These are phyloP conservation scores for Dictyostelium discoideum DNA, from an alignment of 78 protist genomes.

Conservation along the genomic window dicty_2.7 NC_007090.3:1648001-1648500, in stretches of 20 bases:
- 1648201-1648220: slow-evolving; percentile 87
- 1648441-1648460: slow-evolving; percentile 75
- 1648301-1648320: slow-evolving; percentile 91
- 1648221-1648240: slow-evolving; percentile 95
- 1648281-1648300: slow-evolving; percentile 91
- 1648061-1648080: slow-evolving; percentile 97
- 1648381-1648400: slow-evolving; percentile 95
- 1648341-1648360: not conserved
- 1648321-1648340: slow-evolving; percentile 63
- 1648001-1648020: slow-evolving; percentile 93
- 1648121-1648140: slow-evolving; percentile 95
- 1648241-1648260: slow-evolving; percentile 96
- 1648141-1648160: slow-evolving; percentile 88
- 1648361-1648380: slow-evolving; percentile 74
- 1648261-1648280: slow-evolving; percentile 92
- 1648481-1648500: slow-evolving; percentile 84
- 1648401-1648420: slow-evolving; percentile 97
- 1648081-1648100: slow-evolving; percentile 96
- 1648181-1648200: slow-evolving; percentile 89
- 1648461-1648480: slow-evolving; percentile 79
- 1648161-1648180: slow-evolving; percentile 93
- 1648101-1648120: slow-evolving; percentile 87
- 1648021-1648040: slow-evolving; percentile 93
- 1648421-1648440: slow-evolving; percentile 88
- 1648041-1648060: slow-evolving; percentile 95